Base-by-base conservation (phyloP, 2,329 filamentous ascomycete genomes). In the Calonectria multiphialidica region DNA sequence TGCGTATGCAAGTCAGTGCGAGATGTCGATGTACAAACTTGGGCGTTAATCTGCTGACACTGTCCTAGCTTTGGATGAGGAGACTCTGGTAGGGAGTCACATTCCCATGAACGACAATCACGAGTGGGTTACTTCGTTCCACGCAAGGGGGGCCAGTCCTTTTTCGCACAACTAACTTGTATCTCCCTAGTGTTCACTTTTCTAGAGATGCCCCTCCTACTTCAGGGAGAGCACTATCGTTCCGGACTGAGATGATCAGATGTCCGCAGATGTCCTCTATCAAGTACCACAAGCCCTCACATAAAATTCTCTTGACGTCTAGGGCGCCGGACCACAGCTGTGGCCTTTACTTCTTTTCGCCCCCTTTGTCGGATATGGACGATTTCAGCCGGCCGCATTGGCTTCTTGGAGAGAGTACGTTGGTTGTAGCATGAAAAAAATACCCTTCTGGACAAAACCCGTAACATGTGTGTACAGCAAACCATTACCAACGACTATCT, bases 251-350 rank as follows among this genome's bases (percentile, higher is more conserved):
- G 73, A 79, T 84, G 78, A 77, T 86, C n/a, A 77, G 78, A n/a
- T 81, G 82, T 16, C 80, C 80, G 8, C 81, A 86, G 49, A 82
- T 88, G 65, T 87, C 86, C 10, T 87, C 87, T 6, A 85, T 90
- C 74, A 83, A 84, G 68, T 89, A 88, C 66, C 86, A 88, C 66
- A 76, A 80, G 5, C 80, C 84, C 6, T 84, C 84, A 1, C 80
- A 85, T 68, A 83, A 79, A 45, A 78, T 89, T 5, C 78, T 89
- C 6, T 66, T 88, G 35, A 86, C 87, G 5, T 86, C 86, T 8
- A 79, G 83, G 1, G 77, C 80, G 18, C 82, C 83, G 2, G 80
- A 76, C 15, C 72, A 74, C 49, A 80, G 71, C 18, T 82, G 74
- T 23, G 81, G 84, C 4, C 53, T 87, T 12, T 83, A 80, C 72